A percentile compares a stretch with the other conserved stretches of the same genome.
phyloP scores from a whole-genome alignment of 73 alveolate species.

The Effrenium voratum region DNA sequence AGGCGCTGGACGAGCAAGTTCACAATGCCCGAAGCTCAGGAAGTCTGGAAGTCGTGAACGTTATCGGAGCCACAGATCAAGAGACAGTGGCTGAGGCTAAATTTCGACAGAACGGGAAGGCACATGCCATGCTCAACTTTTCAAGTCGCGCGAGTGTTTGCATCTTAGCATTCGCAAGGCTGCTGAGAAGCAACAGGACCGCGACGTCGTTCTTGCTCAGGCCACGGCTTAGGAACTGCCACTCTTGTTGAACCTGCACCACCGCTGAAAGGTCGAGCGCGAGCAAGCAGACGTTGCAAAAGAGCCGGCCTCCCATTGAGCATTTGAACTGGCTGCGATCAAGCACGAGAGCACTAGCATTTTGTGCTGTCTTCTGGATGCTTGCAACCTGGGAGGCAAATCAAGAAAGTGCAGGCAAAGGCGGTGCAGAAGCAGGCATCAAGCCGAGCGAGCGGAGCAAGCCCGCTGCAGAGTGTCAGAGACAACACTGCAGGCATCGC shows the following conservation, averaged over 20 bases:
- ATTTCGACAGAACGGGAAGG: too few species aligned
- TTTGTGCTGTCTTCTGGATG: too few species aligned
- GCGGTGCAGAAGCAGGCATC: neutral
- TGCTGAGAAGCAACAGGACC: conserved; percentile 63
- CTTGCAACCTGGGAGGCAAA: neutral
- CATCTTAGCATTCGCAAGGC: too few species aligned
- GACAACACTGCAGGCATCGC: neutral
- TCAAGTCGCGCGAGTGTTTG: too few species aligned
- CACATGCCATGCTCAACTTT: too few species aligned
- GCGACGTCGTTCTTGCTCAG: conserved; percentile 26
- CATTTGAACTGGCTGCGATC: too few species aligned
- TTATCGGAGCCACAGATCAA: too few species aligned
- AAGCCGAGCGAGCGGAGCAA: neutral
- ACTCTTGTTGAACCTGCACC: too few species aligned
- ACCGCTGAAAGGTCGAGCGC: conserved; percentile 23
- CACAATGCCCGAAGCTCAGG: neutral
- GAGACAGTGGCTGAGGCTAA: too few species aligned
- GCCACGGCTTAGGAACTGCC: neutral
- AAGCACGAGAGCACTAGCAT: too few species aligned
- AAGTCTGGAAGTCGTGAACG: too few species aligned
- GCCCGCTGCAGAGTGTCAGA: neutral
- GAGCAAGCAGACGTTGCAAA: neutral
- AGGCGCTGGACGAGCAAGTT: conserved; percentile 43
- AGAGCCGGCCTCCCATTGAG: neutral
- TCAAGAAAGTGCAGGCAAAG: conserved; percentile 29